Evolutionary conservation across 2,329 filamentous ascomycete species (phyloP).

Genomic region (Penicillium paneum): DNA sequence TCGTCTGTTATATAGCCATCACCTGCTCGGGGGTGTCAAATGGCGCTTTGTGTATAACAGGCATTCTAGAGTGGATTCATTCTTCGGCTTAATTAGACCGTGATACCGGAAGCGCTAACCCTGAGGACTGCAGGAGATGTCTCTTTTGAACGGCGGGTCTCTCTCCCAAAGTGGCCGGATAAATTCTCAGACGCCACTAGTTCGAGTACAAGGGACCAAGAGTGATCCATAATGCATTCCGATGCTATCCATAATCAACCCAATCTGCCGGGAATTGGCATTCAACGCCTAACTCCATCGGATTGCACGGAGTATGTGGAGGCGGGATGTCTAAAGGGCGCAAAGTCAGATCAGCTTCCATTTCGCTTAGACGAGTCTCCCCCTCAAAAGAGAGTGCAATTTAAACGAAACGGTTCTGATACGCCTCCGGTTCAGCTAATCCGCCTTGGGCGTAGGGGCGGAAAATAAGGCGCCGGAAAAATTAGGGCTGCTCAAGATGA

Average conservation of each 20-base stretch:
- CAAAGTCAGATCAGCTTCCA: constrained; percentile 10
- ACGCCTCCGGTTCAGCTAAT: constrained; percentile 12
- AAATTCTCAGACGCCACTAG: constrained; percentile 6
- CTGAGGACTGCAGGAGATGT: background rate
- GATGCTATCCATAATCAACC: constrained; percentile 6
- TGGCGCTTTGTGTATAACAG: constrained; percentile 4
- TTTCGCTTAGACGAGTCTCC: background rate
- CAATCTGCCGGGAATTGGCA: background rate
- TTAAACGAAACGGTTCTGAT: constrained; percentile 14
- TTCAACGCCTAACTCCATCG: background rate
- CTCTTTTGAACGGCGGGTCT: constrained; percentile 7
- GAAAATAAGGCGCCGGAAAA: constrained; percentile 11
- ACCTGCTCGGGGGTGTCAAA: constrained; percentile 2
- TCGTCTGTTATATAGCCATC: constrained; percentile 11
- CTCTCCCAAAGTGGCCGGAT: background rate
- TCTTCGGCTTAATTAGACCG: constrained; percentile 5
- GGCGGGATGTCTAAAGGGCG: constrained; percentile 3
- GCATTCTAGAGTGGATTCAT: constrained; percentile 15
- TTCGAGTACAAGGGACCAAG: constrained; percentile 3
- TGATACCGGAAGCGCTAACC: constrained; percentile 4
- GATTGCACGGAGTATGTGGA: constrained; percentile 1
- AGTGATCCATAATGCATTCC: background rate
- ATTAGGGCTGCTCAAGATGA: constrained; percentile 21
- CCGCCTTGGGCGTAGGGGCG: constrained; percentile 14
- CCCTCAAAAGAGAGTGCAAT: constrained; percentile 13